Conservation (phyloP, 225 moss, liverwort and hornwort genomes). For the Pseudoscleropodium purum region DNA sequence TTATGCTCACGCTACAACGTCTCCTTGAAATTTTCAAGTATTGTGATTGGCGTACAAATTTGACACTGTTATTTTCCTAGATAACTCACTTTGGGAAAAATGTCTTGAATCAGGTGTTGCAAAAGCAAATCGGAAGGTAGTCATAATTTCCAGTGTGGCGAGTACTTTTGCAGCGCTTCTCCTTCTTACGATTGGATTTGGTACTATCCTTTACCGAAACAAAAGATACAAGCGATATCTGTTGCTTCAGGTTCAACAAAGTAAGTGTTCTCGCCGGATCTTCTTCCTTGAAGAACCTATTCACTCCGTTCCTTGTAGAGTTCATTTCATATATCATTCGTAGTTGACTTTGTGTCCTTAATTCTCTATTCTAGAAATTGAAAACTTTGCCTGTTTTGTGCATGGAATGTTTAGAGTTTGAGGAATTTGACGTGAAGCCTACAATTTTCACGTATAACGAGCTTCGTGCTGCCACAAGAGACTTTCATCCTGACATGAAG, state of each 20-base stretch:
- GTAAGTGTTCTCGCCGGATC: not conserved
- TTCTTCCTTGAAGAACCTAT: not conserved
- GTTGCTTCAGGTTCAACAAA: not conserved
- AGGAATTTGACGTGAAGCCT: slow-evolving; percentile 8
- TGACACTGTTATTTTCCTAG: too few species aligned
- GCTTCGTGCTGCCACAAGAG: slow-evolving; percentile 4
- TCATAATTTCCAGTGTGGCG: not conserved
- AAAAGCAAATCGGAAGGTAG: not conserved
- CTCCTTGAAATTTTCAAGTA: too few species aligned
- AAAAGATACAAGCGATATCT: not conserved
- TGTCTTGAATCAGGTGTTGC: not conserved
- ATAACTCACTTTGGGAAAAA: not conserved
- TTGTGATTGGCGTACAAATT: too few species aligned
- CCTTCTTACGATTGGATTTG: not conserved
- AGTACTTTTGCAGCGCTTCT: not conserved
- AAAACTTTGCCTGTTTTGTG: too few species aligned
- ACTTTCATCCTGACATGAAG: not conserved
- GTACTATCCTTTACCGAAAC: not conserved
- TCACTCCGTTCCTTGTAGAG: not conserved
- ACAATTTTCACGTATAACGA: not conserved
- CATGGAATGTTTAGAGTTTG: not conserved
- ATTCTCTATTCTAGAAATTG: not conserved
- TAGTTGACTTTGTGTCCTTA: not conserved
- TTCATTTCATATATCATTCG: not conserved
- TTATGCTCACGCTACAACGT: too few species aligned